Evolutionary conservation across 2,329 filamentous ascomycete genomes (phyloP), one percentile per base, ranked within the genome.

Genomic region (Ophidiomyces ophidiicola): DNA sequence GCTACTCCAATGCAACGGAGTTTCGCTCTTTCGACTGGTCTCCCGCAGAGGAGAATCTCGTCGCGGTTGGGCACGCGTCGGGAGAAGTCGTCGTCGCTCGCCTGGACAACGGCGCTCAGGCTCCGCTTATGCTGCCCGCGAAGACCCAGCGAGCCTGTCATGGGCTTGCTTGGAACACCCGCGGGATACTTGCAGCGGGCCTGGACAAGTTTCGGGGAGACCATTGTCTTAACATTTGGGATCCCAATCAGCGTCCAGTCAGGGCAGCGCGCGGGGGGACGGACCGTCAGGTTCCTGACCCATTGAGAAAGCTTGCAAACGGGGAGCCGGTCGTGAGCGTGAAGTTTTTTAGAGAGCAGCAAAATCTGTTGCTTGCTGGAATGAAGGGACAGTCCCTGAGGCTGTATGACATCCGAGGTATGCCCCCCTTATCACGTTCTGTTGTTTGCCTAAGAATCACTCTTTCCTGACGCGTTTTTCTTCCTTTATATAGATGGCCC

Each of bases 1-100:
- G 67, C 1, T 67, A 70, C 41, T 67, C 67, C 48, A 70, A 71
- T 45, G 64, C 78, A 1, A 72, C 74, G 19, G 67, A 70, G 19
- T 78, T 78, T 51, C 72, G 72, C 26, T 74, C 76, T 10, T 79
- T 79, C 55, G 75, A 78, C 54, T 79, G 74, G 74, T 78, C 74
- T 5, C 70, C 70, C 39, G 64, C 62, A 24, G 66, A 77, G 47
- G 69, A 75, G 42, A 63, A 64, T 33, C 56, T 77, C 2, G 70
- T 78, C 20, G 74, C 71, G 14, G 65, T 80, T 8, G 76, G 76
- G 17, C 68, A 74, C 45, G 69, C 71, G 2, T 74, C 73, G 12
- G 76, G 76, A 23, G 74, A 77, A 54, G 72, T 74, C 20, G 72
- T 67, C 8, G 57, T 80, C 35, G 57, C 78, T 41, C 68, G 68